These are phyloP conservation scores for Rutstroemia sp. DNA, from an alignment of 2,329 filamentous ascomycete species.

Conservation along the genomic window DNA sequence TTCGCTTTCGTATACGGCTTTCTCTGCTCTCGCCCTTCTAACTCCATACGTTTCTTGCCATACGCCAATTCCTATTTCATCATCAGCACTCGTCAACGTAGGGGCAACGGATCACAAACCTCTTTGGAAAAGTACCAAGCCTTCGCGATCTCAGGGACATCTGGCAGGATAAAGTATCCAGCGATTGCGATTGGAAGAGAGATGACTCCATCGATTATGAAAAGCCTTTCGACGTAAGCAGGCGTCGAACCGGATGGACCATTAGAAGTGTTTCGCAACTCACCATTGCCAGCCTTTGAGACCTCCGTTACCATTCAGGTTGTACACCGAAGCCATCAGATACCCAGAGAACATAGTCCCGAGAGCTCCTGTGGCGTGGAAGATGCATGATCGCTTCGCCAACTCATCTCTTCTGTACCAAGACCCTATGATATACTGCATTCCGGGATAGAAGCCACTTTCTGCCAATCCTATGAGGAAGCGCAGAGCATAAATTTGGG, in stretches of 20 bases:
- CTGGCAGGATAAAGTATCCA: constrained; percentile 24
- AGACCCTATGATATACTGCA: constrained; percentile 48
- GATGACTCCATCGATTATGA: constrained; percentile 34
- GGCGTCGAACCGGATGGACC: not conserved
- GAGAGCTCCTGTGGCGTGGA: constrained; percentile 50
- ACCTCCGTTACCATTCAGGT: constrained; percentile 33
- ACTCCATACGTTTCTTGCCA: constrained; percentile 21
- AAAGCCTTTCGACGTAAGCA: constrained; percentile 25
- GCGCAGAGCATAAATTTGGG: constrained; percentile 34
- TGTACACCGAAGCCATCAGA: constrained; percentile 36
- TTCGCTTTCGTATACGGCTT: constrained; percentile 32
- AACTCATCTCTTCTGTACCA: constrained; percentile 40
- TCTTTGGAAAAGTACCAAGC: constrained; percentile 9
- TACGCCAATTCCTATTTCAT: constrained; percentile 2
- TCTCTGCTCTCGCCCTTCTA: constrained; percentile 32
- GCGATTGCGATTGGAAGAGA: constrained; percentile 27
- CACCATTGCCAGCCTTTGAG: constrained; percentile 32
- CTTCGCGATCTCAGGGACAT: constrained; percentile 30
- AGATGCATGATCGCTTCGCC: constrained; percentile 45
- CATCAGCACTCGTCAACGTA: constrained; percentile 11
- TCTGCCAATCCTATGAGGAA: constrained; percentile 41
- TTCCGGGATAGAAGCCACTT: constrained; percentile 41
- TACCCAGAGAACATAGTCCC: constrained; percentile 40
- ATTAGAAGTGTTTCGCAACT: not conserved
- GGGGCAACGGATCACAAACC: constrained; percentile 2